These are phyloP conservation scores for Blastocystis sp. DNA, from an alignment of 352 stramenopile species.

Conservation along the genomic window DNA sequence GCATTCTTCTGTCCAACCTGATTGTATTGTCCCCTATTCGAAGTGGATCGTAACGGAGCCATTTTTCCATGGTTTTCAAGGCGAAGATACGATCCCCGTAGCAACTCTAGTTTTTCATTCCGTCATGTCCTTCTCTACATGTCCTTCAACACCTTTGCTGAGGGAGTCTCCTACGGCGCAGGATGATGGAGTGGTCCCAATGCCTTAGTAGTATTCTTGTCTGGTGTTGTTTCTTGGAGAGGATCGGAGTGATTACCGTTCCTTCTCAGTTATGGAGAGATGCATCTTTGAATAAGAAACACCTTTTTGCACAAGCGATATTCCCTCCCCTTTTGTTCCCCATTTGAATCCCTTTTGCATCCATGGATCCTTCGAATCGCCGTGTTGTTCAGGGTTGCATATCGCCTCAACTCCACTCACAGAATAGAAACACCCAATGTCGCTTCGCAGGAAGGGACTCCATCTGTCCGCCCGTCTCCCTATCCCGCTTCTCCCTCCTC, in stretches of 20 bases:
- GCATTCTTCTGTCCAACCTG: not conserved
- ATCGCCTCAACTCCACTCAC: not conserved
- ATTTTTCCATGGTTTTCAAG: not conserved
- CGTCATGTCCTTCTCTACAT: too few species aligned
- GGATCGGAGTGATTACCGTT: too few species aligned
- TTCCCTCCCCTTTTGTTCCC: not conserved
- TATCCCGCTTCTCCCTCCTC: not conserved
- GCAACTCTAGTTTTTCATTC: not conserved
- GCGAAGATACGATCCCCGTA: not conserved
- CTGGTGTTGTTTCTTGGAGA: too few species aligned
- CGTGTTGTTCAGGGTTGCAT: slow-evolving; percentile 35
- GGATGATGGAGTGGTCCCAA: too few species aligned
- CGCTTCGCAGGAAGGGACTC: slow-evolving; percentile 47
- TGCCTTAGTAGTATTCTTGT: too few species aligned
- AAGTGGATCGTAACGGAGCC: not conserved
- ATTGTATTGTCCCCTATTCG: not conserved
- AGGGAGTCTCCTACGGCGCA: too few species aligned
- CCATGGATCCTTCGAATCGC: slow-evolving; percentile 40
- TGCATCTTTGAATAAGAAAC: too few species aligned
- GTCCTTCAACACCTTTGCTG: too few species aligned
- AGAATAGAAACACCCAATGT: slow-evolving; percentile 61
- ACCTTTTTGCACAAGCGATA: not conserved
- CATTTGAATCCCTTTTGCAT: not conserved
- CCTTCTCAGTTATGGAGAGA: too few species aligned
- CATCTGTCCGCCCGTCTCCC: slow-evolving; percentile 19